Percentiles rank a stretch among this genome's conserved stretches.
Evolutionary conservation across 2,329 filamentous ascomycete genomes (phyloP).

Genomic region (Rhynchosporium graminicola): DNA sequence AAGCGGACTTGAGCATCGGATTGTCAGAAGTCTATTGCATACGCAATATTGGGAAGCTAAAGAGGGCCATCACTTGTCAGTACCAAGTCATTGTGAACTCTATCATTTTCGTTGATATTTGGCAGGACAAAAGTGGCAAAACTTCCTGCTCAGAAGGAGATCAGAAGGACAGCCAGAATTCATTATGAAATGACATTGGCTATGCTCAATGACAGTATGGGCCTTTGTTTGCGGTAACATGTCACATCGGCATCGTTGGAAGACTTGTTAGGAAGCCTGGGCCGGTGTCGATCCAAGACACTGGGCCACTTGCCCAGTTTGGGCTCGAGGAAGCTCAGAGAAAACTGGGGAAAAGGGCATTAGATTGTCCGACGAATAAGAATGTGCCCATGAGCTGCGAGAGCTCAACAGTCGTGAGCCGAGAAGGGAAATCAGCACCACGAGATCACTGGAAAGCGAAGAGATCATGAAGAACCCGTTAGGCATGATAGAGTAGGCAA

Average conservation of each 20-base stretch:
- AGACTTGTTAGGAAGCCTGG: not conserved
- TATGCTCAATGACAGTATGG: constrained; percentile 75
- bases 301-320: no score
- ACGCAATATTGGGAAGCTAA: constrained; percentile 40
- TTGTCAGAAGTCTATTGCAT: constrained; percentile 68
- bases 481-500: no score
- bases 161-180: constrained; percentile 42
- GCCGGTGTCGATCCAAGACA: not conserved
- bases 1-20: constrained; percentile 68
- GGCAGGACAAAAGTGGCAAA: not conserved
- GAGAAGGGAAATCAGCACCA: no score
- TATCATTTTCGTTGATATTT: constrained; percentile 5
- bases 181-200: constrained; percentile 69
- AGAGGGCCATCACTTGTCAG: constrained; percentile 16
- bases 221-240: constrained; percentile 59
- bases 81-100: not conserved
- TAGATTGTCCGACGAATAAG: no score
- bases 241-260: not conserved
- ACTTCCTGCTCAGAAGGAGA: constrained; percentile 18
- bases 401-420: no score
- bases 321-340: not conserved
- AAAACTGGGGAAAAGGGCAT: not conserved
- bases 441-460: no score
- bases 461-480: no score
- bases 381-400: no score